A percentile compares a stretch with the other conserved stretches of the same genome.
phyloP scores from a whole-genome alignment of 2,329 filamentous ascomycete genomes.

The Colletotrichum sp. region DNA sequence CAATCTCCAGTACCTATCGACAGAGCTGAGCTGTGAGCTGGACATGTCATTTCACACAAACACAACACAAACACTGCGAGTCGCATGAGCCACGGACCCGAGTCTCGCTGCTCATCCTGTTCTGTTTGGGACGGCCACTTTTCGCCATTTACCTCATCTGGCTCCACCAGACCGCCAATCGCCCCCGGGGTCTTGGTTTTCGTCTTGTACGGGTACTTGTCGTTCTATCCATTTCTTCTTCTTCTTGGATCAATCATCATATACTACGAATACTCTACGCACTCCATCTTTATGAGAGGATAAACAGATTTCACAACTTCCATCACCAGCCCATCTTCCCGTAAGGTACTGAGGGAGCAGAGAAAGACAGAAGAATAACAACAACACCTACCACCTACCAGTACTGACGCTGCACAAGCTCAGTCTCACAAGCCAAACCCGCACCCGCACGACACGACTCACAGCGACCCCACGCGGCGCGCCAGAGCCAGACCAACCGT shows the following conservation, averaged over 20 bases:
- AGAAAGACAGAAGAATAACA: neutral
- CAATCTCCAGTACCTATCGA: neutral
- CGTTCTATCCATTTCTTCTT: neutral
- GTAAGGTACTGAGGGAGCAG: neutral
- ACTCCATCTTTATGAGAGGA: no score
- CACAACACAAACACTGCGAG: neutral
- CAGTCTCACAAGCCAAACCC: neutral
- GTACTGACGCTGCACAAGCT: neutral
- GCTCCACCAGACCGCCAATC: constrained; percentile 16
- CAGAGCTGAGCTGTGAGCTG: neutral
- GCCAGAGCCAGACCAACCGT: neutral
- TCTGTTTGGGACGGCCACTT: constrained; percentile 1
- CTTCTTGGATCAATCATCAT: neutral
- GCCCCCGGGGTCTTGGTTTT: neutral
- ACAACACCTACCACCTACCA: neutral
- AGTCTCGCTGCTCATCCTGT: neutral
- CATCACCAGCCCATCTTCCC: no score
- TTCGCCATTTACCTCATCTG: constrained; percentile 20
- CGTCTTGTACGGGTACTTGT: neutral
- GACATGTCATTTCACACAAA: neutral
- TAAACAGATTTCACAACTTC: no score
- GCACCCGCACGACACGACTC: neutral
- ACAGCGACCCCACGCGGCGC: neutral
- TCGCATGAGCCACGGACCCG: neutral
- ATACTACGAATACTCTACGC: neutral